These are phyloP conservation scores for Amniculicola lignicola DNA, from an alignment of 495 filamentous ascomycete species.

Conservation along the genomic window DNA sequence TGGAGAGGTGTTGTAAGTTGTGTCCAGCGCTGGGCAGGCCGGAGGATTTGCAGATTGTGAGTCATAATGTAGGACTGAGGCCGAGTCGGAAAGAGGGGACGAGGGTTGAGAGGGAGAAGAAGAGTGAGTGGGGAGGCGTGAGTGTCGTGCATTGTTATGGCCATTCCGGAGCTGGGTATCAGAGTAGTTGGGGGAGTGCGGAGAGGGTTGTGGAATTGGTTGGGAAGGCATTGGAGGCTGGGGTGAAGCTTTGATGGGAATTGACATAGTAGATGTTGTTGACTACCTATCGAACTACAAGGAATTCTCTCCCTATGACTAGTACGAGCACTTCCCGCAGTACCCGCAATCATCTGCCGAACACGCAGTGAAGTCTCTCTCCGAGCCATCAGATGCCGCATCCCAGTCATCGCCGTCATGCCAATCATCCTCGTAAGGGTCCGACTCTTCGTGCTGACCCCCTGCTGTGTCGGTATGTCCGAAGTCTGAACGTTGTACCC, in stretches of 20 bases:
- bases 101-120: conserved; percentile 25
- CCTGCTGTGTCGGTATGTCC: not conserved
- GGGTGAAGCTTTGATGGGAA: too few species aligned
- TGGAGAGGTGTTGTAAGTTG: conserved; percentile 24
- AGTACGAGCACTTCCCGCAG: conserved; percentile 44
- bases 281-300: too few species aligned
- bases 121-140: conserved; percentile 8
- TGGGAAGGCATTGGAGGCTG: too few species aligned
- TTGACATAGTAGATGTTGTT: too few species aligned
- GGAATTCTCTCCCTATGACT: too few species aligned
- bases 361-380: conserved; percentile 46
- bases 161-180: conserved; percentile 30
- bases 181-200: conserved; percentile 30
- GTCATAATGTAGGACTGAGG: conserved; percentile 30
- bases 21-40: conserved; percentile 24
- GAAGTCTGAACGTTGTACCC: not conserved
- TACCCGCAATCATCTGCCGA: conserved; percentile 44
- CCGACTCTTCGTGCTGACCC: not conserved
- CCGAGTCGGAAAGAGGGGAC: conserved; percentile 23
- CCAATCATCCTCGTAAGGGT: not conserved
- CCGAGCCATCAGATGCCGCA: conserved; percentile 31
- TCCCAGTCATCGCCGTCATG: not conserved
- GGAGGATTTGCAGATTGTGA: conserved; percentile 27
- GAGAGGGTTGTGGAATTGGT: too few species aligned
- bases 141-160: conserved; percentile 31